Percentiles rank a stretch among this genome's conserved stretches.
Evolutionary conservation across 2,329 filamentous ascomycete genomes (phyloP).

Genomic region (Stemphylium lycopersici): DNA sequence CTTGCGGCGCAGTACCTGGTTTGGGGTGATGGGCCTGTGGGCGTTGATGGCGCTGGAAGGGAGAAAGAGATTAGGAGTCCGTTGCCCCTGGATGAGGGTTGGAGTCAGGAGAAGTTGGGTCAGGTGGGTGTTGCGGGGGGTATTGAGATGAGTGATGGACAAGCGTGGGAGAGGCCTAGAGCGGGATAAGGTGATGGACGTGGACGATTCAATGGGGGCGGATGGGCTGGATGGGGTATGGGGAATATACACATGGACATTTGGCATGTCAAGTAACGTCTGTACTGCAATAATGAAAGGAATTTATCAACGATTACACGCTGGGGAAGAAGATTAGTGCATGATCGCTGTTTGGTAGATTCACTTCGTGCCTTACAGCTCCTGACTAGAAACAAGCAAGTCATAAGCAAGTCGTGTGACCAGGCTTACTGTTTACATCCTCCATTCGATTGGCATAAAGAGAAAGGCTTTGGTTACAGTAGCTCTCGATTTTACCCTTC

Average conservation of each 20-base stretch:
- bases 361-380: too few species aligned
- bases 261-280: conserved; percentile 2
- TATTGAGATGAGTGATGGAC: conserved; percentile 27
- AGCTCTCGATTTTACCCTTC: too few species aligned
- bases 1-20: conserved; percentile 73
- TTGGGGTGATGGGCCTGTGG: conserved; percentile 38
- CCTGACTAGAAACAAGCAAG: too few species aligned
- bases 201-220: not conserved
- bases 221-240: not conserved
- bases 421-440: too few species aligned
- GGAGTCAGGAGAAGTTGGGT: conserved; percentile 21
- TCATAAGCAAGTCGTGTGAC: too few species aligned
- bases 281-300: not conserved
- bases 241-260: conserved; percentile 1
- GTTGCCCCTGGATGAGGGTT: conserved; percentile 21
- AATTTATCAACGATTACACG: not conserved
- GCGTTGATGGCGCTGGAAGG: conserved; percentile 9
- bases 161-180: conserved; percentile 34
- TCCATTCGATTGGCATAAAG: too few species aligned
- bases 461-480: too few species aligned
- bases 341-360: too few species aligned
- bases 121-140: conserved; percentile 12
- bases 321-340: not conserved
- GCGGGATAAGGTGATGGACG: not conserved
- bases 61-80: conserved; percentile 37